These are phyloP conservation scores for Hypericum perforatum DNA, from an alignment of 345 rosid genomes.

Conservation along the genomic window DNA sequence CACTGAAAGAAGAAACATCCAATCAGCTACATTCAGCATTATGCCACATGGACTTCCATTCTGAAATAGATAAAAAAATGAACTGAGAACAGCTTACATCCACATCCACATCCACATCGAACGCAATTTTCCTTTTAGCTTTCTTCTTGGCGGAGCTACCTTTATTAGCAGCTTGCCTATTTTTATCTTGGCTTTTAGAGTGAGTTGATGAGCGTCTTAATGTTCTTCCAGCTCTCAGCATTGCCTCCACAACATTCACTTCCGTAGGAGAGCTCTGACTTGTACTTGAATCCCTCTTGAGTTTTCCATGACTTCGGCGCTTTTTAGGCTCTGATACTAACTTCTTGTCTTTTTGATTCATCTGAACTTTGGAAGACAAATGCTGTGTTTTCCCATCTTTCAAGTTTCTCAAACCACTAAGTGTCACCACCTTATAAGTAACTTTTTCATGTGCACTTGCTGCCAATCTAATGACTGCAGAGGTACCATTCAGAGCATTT, in stretches of 20 bases:
- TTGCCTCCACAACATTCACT: neutral
- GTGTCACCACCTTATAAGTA: neutral
- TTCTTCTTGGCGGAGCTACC: constrained; percentile 11
- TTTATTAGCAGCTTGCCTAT: constrained; percentile 1
- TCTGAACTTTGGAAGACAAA: constrained; percentile 5
- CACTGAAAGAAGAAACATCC: neutral
- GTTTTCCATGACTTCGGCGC: constrained; percentile 6
- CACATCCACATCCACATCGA: constrained; percentile 30
- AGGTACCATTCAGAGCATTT: neutral
- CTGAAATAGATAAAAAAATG: no score
- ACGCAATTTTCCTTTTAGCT: constrained; percentile 24
- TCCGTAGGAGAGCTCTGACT: neutral
- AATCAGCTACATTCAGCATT: no score
- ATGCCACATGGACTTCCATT: no score
- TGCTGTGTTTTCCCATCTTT: constrained; percentile 1
- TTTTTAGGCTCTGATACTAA: neutral
- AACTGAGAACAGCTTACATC: constrained; percentile 19
- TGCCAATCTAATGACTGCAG: neutral
- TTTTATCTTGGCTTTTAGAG: constrained; percentile 6
- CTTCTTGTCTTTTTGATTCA: constrained; percentile 9
- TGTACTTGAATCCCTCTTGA: constrained; percentile 4
- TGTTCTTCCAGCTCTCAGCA: constrained; percentile 6
- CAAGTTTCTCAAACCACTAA: neutral
- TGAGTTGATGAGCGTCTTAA: constrained; percentile 2
- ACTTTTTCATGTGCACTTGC: constrained; percentile 7